phyloP scores from a whole-genome alignment of 768 basidiomycete genomes.

The Boletus coccyginus region DNA sequence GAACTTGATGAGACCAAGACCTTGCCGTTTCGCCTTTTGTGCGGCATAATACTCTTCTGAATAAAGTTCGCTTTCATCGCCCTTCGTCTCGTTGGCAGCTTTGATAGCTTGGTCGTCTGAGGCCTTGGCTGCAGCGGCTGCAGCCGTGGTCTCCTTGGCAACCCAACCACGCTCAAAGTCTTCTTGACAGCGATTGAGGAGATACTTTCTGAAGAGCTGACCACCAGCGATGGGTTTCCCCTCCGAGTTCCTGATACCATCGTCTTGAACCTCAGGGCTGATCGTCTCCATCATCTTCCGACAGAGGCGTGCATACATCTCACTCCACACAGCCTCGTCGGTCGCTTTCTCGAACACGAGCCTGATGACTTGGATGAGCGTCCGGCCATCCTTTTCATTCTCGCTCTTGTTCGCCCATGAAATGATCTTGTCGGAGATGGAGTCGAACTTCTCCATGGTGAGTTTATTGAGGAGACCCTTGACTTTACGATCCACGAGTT shows the following conservation, averaged over 20 bases:
- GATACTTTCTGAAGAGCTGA: constrained; percentile 93
- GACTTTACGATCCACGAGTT: constrained; percentile 91
- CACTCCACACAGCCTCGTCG: constrained; percentile 92
- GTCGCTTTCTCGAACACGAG: constrained; percentile 98
- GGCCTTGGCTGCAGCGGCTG: constrained; percentile 82
- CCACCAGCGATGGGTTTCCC: constrained; percentile 92
- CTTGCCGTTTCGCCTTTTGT: constrained; percentile 95
- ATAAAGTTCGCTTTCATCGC: constrained; percentile 69
- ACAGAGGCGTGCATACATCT: constrained; percentile 96
- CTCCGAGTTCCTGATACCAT: constrained; percentile 75
- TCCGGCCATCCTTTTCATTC: constrained; percentile 89
- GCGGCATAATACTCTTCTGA: constrained; percentile 96
- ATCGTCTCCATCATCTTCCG: constrained; percentile 95
- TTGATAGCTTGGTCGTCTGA: constrained; percentile 80
- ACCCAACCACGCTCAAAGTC: constrained; percentile 98
- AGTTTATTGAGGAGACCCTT: constrained; percentile 91
- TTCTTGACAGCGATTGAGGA: constrained; percentile 94
- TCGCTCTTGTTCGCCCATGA: constrained; percentile 92
- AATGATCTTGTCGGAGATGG: constrained; percentile 94
- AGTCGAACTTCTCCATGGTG: constrained; percentile 95
- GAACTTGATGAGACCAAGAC: constrained; percentile 95
- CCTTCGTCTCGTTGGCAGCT: constrained; percentile 59
- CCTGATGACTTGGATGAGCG: constrained; percentile 93
- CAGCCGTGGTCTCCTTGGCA: constrained; percentile 81
- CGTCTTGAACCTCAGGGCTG: constrained; percentile 83